Percentiles rank a stretch among this genome's conserved stretches.
Conservation (phyloP, 2,329 filamentous ascomycete genomes). For the Arthrobotrys entomopaga region DNA sequence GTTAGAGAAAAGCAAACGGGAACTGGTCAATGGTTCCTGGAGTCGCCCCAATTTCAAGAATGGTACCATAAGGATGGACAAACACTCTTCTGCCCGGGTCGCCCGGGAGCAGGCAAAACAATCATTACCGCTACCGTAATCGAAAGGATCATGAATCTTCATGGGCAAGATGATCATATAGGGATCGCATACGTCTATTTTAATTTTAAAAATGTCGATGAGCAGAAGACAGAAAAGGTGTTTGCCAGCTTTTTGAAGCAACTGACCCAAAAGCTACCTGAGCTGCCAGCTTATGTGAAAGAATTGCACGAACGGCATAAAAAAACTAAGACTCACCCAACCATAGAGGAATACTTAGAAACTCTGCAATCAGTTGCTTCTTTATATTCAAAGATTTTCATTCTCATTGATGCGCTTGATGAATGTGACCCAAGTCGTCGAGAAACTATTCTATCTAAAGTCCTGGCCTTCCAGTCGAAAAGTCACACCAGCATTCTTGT, state of each 20-base stretch:
- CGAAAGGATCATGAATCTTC: slow-evolving; percentile 56
- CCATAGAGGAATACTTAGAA: background rate
- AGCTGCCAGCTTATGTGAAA: background rate
- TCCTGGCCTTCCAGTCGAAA: background rate
- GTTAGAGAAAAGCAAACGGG: slow-evolving; percentile 61
- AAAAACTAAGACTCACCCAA: background rate
- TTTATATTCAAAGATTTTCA: slow-evolving; percentile 10
- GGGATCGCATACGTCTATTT: slow-evolving; percentile 66
- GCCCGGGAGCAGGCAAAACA: slow-evolving; percentile 27
- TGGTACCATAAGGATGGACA: slow-evolving; percentile 52
- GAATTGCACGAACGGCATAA: background rate
- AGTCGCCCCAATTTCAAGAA: slow-evolving; percentile 60
- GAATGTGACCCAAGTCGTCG: slow-evolving; percentile 1
- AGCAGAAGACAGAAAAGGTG: slow-evolving; percentile 61
- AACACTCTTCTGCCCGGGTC: slow-evolving; percentile 15
- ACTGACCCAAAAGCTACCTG: slow-evolving; percentile 58
- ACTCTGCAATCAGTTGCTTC: background rate
- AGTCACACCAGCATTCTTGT: background rate
- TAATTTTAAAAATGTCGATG: slow-evolving; percentile 62
- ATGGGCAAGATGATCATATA: slow-evolving; percentile 29
- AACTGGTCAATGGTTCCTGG: slow-evolving; percentile 66
- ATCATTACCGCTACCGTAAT: slow-evolving; percentile 9
- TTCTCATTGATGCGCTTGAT: slow-evolving; percentile 23
- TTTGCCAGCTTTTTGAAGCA: slow-evolving; percentile 62
- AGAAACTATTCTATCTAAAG: background rate